Conservation (phyloP, 2,329 filamentous ascomycete genomes). For the Acrocalymma vagum region DNA sequence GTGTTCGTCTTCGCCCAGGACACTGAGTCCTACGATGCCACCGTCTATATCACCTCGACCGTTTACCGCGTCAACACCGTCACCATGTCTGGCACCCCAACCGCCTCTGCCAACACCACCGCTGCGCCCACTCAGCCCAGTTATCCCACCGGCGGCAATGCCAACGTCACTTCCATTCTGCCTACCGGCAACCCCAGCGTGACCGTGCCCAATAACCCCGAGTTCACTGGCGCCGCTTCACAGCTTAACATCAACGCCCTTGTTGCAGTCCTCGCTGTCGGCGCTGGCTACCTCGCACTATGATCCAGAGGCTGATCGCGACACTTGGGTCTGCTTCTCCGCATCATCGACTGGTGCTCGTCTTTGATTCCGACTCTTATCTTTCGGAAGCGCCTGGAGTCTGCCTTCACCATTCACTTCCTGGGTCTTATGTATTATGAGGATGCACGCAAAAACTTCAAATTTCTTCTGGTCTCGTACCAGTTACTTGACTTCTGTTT, state of each 20-base stretch:
- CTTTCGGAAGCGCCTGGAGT: slow-evolving; percentile 26
- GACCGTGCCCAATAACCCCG: slow-evolving; percentile 18
- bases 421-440: slow-evolving; percentile 30
- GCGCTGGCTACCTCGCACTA: slow-evolving; percentile 44
- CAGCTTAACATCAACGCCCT: slow-evolving; percentile 40
- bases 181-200: slow-evolving; percentile 22
- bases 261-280: slow-evolving; percentile 39
- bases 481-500: slow-evolving; percentile 20
- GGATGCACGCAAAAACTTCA: slow-evolving; percentile 18
- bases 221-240: slow-evolving; percentile 45
- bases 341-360: slow-evolving; percentile 41
- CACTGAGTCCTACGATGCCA: slow-evolving; percentile 37
- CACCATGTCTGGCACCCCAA: slow-evolving; percentile 40
- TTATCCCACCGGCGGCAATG: slow-evolving; percentile 28
- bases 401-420: slow-evolving; percentile 17
- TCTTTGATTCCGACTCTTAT: slow-evolving; percentile 32
- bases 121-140: slow-evolving; percentile 17
- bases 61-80: slow-evolving; percentile 49
- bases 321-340: slow-evolving; percentile 23
- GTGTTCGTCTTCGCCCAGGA: slow-evolving; percentile 38
- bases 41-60: slow-evolving; percentile 48
- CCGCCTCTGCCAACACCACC: slow-evolving; percentile 40
- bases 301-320: slow-evolving; percentile 29
- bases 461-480: slow-evolving; percentile 14
- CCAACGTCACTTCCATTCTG: slow-evolving; percentile 22